Evolutionary conservation across 176 grass and related monocot genomes (phyloP), one percentile per base, ranked within the genome.

Genomic region (Aegilops sharonensis): DNA sequence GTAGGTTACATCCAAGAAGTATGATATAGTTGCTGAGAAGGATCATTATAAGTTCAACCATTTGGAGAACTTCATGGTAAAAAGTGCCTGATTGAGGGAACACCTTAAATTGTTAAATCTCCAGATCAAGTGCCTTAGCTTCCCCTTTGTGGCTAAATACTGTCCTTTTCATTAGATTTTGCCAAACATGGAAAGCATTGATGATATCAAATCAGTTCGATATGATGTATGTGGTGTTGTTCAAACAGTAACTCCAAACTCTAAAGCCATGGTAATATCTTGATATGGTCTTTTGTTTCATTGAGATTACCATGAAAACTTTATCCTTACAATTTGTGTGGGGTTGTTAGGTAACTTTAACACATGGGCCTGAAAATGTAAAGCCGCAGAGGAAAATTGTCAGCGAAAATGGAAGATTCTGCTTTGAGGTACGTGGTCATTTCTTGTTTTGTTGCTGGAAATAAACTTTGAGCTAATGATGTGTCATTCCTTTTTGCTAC

Each of bases 201-300:
- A 96, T 84, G 94, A 94, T 82, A 94, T 99, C 83, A 91, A 88
- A 82, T 86, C 92, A 37, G 71, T 85, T 70, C 81, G 59, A 20
- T 99, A 99, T 77, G 89, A 99, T 99, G 65, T 99, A 82, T 99
- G 97, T 85, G 97, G 97, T 88, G 80, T 90, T 90, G 89, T 99
- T 86, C 92, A 62, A 80, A 96, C 88, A 86, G 90, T 96, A 83
- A 91, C 91, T 39, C 52, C 92, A 34, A 92, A 92, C 77, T 92
- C 92, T 45, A 99, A 96, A 87, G 92, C 94, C 36, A 92, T 94
- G 93, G 97, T 99, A 94, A 59, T 91, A 82, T 87, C 54, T 80
- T 43, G 32, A 80, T 62, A 30, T 47, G 15, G 5, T 79, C 11
- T 75, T 78, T 87, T 79, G 14, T 62, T 87, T 72, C 9, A n/a